phyloP scores from a whole-genome alignment of 2,329 filamentous ascomycete species.

The Colletotrichum neosansevieriae region DNA sequence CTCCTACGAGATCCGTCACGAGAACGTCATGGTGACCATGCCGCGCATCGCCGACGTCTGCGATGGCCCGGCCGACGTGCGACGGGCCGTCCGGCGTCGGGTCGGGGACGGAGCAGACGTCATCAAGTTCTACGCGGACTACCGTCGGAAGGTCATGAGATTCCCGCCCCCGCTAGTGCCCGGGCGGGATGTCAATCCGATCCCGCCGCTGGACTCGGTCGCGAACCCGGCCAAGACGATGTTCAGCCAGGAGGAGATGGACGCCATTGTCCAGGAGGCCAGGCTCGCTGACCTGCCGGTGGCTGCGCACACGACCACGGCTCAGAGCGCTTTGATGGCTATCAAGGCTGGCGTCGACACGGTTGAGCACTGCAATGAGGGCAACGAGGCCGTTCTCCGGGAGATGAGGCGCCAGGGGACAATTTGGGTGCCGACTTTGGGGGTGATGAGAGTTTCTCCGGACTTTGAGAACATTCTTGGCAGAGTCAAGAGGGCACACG shows the following conservation, averaged over 20 bases:
- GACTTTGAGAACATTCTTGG: slow-evolving; percentile 47
- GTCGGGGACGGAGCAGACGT: slow-evolving; percentile 62
- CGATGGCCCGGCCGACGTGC: slow-evolving; percentile 60
- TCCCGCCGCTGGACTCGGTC: slow-evolving; percentile 45
- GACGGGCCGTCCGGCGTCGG: slow-evolving; percentile 59
- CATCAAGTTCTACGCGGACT: slow-evolving; percentile 66
- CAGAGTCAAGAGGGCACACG: slow-evolving; percentile 56
- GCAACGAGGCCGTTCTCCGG: slow-evolving; percentile 54
- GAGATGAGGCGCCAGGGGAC: slow-evolving; percentile 57
- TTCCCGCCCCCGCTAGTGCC: slow-evolving; percentile 50
- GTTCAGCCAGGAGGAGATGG: slow-evolving; percentile 63
- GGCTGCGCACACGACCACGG: slow-evolving; percentile 56
- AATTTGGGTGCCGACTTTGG: slow-evolving; percentile 66
- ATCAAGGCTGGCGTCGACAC: slow-evolving; percentile 59
- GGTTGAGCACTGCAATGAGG: slow-evolving; percentile 60
- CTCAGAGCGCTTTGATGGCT: slow-evolving; percentile 59
- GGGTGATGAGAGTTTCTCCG: slow-evolving; percentile 46
- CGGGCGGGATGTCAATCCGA: slow-evolving; percentile 40
- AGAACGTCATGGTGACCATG: slow-evolving; percentile 54
- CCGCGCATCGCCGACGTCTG: slow-evolving; percentile 54
- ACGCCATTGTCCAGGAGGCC: slow-evolving; percentile 62
- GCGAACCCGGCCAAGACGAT: slow-evolving; percentile 57
- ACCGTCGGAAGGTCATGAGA: slow-evolving; percentile 57
- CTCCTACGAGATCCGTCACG: slow-evolving; percentile 61
- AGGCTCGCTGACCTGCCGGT: slow-evolving; percentile 55